A percentile compares a stretch with the other conserved stretches of the same genome.
Evolutionary conservation across 768 basidiomycete species (phyloP).

Genomic region (Russula brevipes): DNA sequence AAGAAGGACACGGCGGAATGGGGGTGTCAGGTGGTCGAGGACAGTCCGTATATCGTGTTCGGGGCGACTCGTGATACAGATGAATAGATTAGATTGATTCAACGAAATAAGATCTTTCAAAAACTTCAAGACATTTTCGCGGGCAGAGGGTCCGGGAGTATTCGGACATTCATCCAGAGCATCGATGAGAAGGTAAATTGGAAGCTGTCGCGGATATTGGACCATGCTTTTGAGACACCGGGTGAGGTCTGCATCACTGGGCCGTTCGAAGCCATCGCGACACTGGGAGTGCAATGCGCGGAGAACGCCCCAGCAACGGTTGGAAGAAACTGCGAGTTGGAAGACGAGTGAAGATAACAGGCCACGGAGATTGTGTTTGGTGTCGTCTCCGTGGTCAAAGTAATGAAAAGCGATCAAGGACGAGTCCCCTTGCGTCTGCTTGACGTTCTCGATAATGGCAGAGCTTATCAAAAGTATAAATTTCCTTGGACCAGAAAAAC

Average conservation of each 20-base stretch:
- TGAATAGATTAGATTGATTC: background rate
- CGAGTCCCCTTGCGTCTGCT: background rate
- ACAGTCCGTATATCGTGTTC: background rate
- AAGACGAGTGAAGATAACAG: background rate
- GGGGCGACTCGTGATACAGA: constrained; percentile 10
- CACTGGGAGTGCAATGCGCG: background rate
- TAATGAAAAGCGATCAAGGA: background rate
- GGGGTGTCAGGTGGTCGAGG: background rate
- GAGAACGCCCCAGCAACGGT: background rate
- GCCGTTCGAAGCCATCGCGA: background rate
- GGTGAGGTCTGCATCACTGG: background rate
- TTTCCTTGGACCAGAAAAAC: too few species aligned
- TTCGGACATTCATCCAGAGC: background rate
- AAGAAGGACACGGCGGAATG: background rate
- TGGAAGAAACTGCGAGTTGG: background rate
- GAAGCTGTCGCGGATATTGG: background rate
- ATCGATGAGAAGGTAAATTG: background rate
- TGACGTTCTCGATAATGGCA: background rate
- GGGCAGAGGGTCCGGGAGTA: background rate
- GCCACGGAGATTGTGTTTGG: background rate
- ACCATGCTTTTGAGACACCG: background rate
- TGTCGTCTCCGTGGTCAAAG: background rate
- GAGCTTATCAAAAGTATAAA: background rate
- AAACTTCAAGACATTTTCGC: background rate
- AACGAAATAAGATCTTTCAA: background rate